Percentiles rank a stretch among this genome's conserved stretches.
These are phyloP conservation scores for Quercus tomentella DNA, from an alignment of 331 rosid genomes.

Conservation along the genomic window DNA sequence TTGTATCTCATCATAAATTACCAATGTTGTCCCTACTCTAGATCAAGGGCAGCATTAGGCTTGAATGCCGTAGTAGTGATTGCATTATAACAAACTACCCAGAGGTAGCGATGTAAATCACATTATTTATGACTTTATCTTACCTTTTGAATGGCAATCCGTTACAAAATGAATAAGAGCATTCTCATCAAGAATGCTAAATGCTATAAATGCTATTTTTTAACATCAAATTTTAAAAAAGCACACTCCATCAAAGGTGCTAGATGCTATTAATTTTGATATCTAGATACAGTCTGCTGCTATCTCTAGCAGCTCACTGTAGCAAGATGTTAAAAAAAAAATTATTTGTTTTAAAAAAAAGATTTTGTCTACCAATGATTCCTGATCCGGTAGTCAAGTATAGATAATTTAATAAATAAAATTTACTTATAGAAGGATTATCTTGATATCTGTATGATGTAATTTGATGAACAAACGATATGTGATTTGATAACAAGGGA, in stretches of 20 bases:
- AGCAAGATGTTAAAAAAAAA: no score
- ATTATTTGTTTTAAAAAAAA: not conserved
- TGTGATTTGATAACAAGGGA: not conserved
- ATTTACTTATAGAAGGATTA: not conserved
- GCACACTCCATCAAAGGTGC: no score
- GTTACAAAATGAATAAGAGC: not conserved
- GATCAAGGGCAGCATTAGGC: no score
- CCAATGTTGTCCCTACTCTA: no score
- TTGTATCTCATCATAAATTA: not conserved
- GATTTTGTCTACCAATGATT: slow-evolving; percentile 26
- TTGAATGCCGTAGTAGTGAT: no score
- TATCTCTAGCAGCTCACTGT: no score
- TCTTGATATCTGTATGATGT: not conserved
- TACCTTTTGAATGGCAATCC: not conserved
- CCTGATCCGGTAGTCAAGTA: slow-evolving; percentile 26
- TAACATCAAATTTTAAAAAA: no score
- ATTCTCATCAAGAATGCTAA: no score
- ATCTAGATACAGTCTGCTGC: no score
- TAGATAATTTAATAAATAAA: slow-evolving; percentile 6
- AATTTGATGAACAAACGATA: not conserved
- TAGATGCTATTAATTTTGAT: no score
- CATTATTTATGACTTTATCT: not conserved
- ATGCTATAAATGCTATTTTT: no score
- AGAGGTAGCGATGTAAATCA: not conserved
- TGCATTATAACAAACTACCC: no score